These are phyloP conservation scores for Albatrellus ellisii DNA, from an alignment of 768 basidiomycete genomes.

Conservation along the genomic window DNA sequence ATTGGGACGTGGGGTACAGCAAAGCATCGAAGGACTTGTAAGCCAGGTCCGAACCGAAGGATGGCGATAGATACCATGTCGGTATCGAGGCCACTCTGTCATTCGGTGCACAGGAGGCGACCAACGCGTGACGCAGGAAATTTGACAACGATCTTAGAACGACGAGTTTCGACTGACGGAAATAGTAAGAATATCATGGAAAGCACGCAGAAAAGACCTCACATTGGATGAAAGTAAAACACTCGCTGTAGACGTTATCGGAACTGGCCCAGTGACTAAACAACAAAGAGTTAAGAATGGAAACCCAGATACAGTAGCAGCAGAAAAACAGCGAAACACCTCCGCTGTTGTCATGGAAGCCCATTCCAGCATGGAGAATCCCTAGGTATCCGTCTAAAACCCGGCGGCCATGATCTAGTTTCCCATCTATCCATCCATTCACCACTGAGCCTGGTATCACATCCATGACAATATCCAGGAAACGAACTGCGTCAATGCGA, in stretches of 20 bases:
- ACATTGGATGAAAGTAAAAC: slow-evolving; percentile 53
- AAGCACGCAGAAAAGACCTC: slow-evolving; percentile 13
- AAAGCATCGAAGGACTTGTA: slow-evolving; percentile 41
- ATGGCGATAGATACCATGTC: slow-evolving; percentile 53
- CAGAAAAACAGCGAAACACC: slow-evolving; percentile 6
- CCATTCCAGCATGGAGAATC: slow-evolving; percentile 58
- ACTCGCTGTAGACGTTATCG: slow-evolving; percentile 48
- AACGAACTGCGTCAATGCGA: slow-evolving; percentile 75
- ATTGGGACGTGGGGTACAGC: slow-evolving; percentile 20
- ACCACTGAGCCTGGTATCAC: slow-evolving; percentile 54
- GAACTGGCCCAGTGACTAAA: slow-evolving; percentile 19
- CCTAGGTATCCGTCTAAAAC: slow-evolving; percentile 72
- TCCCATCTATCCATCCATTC: slow-evolving; percentile 49
- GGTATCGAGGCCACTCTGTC: slow-evolving; percentile 18
- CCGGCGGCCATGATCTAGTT: slow-evolving; percentile 37
- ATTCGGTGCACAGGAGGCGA: slow-evolving; percentile 8
- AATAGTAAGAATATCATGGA: slow-evolving; percentile 1
- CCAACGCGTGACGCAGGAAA: slow-evolving; percentile 43
- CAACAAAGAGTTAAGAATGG: slow-evolving; percentile 13
- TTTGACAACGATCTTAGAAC: slow-evolving; percentile 57
- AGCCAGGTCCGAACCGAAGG: slow-evolving; percentile 39
- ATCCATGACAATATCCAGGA: slow-evolving; percentile 64
- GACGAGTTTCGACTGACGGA: slow-evolving; percentile 58
- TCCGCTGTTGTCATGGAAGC: slow-evolving; percentile 47
- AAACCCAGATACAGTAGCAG: background rate